phyloP scores from a whole-genome alignment of 257 asterid species.

The Solanum tarapatanum region DNA sequence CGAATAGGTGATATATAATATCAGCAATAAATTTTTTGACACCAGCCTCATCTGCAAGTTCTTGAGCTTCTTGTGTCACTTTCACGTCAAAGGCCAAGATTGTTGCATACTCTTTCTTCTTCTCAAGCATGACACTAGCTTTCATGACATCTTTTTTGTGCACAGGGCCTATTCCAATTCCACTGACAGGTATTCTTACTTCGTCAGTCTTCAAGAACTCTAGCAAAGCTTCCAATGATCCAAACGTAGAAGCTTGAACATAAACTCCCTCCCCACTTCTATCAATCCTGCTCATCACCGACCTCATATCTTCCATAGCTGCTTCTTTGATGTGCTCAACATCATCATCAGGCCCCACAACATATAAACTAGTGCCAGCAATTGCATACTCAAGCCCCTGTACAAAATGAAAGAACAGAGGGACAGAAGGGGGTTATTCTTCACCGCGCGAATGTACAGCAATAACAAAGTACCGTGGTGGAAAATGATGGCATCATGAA shows the following conservation, averaged over 20 bases:
- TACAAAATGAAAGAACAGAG: constrained; percentile 1
- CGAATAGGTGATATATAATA: constrained; percentile 78
- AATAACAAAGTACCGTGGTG: not conserved
- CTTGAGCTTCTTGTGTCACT: constrained; percentile 87
- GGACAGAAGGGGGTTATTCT: not conserved
- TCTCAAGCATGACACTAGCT: constrained; percentile 98
- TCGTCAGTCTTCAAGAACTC: constrained; percentile 87
- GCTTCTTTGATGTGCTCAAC: constrained; percentile 62
- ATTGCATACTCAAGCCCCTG: constrained; percentile 96
- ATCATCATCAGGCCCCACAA: constrained; percentile 82
- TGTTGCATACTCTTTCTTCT: constrained; percentile 85
- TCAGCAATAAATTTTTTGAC: constrained; percentile 84
- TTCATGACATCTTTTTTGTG: constrained; percentile 95
- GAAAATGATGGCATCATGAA: not conserved
- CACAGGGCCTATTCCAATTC: constrained; percentile 90
- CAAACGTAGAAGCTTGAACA: constrained; percentile 98
- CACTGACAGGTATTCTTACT: constrained; percentile 91
- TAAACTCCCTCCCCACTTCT: constrained; percentile 91
- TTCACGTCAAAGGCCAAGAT: constrained; percentile 89
- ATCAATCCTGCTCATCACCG: constrained; percentile 88
- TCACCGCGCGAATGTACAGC: not conserved
- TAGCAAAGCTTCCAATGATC: constrained; percentile 86
- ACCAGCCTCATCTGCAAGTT: constrained; percentile 81
- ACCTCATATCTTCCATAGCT: constrained; percentile 92
- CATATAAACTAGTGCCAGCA: constrained; percentile 88